Percentiles rank a stretch among this genome's conserved stretches.
Conservation (phyloP, 2,329 filamentous ascomycete species). For the Penicillium frequentans region DNA sequence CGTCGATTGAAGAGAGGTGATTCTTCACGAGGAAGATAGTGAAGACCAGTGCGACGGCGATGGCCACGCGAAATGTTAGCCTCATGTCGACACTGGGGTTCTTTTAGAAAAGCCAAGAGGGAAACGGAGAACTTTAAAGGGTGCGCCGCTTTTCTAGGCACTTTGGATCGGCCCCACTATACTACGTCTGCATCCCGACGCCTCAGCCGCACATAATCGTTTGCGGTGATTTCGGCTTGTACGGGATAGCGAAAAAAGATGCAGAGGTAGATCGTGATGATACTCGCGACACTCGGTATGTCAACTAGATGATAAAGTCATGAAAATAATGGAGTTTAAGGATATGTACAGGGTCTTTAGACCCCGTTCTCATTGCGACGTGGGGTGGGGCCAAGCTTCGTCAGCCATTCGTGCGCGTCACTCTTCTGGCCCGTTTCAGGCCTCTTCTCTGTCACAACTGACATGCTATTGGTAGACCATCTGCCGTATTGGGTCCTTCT, state of each 20-base stretch:
- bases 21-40: constrained; percentile 19
- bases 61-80: constrained; percentile 12
- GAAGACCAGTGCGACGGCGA: constrained; percentile 17
- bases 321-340: not conserved
- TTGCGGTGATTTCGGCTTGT: not conserved
- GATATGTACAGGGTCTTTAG: not conserved
- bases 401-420: constrained; percentile 9
- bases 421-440: not conserved
- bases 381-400: constrained; percentile 11
- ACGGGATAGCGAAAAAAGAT: not conserved
- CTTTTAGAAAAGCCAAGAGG: not conserved
- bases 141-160: not conserved
- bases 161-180: constrained; percentile 3
- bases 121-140: constrained; percentile 5
- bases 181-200: constrained; percentile 4
- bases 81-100: constrained; percentile 12
- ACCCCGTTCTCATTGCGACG: not conserved
- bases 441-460: not conserved
- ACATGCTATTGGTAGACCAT: not conserved
- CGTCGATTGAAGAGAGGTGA: constrained; percentile 17
- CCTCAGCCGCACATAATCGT: constrained; percentile 4
- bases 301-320: not conserved
- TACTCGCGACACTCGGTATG: not conserved
- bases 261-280: not conserved
- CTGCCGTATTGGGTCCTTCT: not conserved